These are phyloP conservation scores for Xerocomellus amylosporus DNA, from an alignment of 768 basidiomycete species.

Conservation along the genomic window DNA sequence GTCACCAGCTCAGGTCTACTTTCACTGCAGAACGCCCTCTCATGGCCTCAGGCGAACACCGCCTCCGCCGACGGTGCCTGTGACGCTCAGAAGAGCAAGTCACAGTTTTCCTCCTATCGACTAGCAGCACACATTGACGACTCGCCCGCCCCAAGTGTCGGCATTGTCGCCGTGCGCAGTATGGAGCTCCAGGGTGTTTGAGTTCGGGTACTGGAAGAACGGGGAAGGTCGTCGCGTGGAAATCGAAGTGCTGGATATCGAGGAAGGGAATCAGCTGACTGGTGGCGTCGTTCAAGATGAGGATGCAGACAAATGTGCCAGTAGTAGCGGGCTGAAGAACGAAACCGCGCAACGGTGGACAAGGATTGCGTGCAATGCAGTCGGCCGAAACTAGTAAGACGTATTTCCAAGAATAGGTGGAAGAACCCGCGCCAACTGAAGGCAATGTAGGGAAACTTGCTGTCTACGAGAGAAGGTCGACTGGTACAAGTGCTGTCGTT, in stretches of 20 bases:
- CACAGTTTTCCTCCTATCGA: too few relatives aligned
- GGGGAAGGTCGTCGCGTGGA: too few relatives aligned
- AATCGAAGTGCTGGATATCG: too few relatives aligned
- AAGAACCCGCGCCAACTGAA: constrained; percentile 51
- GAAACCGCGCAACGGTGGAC: constrained; percentile 66
- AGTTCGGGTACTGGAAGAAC: constrained; percentile 88
- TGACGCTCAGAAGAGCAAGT: too few relatives aligned
- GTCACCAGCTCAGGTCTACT: constrained; percentile 40
- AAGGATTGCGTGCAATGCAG: constrained; percentile 65
- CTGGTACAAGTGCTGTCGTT: constrained; percentile 29
- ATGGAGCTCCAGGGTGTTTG: constrained; percentile 58
- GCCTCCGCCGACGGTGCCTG: too few relatives aligned
- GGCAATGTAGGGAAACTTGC: constrained; percentile 82
- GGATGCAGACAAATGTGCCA: too few relatives aligned
- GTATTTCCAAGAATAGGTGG: constrained; percentile 66
- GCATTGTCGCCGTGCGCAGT: constrained; percentile 53
- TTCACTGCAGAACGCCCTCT: constrained; percentile 50
- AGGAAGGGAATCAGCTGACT: too few relatives aligned
- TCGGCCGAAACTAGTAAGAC: constrained; percentile 76
- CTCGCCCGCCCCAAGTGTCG: too few relatives aligned
- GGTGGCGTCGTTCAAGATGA: constrained; percentile 78
- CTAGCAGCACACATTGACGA: too few relatives aligned
- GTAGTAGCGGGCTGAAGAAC: constrained; percentile 23
- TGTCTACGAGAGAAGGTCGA: constrained; percentile 73
- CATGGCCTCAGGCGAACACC: too few relatives aligned